Evolutionary conservation across 768 basidiomycete genomes (phyloP).

Genomic region (Amanita pallidorosea): DNA sequence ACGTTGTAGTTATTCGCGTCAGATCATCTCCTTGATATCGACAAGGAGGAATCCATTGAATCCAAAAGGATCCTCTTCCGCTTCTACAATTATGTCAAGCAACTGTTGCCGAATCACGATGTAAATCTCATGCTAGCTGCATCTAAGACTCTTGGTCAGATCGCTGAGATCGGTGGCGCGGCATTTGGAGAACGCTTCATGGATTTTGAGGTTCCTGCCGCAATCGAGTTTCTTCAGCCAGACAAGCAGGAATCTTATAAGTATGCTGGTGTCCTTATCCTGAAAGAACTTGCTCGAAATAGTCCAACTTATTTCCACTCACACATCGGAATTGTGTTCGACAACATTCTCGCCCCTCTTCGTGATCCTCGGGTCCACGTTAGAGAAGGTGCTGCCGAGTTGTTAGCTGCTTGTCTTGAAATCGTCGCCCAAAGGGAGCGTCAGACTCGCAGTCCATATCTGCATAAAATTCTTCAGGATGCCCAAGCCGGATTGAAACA

Average conservation of each 20-base stretch:
- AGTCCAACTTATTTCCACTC: slow-evolving; percentile 83
- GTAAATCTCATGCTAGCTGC: slow-evolving; percentile 91
- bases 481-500: slow-evolving; percentile 76
- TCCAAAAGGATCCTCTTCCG: slow-evolving; percentile 74
- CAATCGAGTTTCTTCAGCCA: slow-evolving; percentile 69
- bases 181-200: slow-evolving; percentile 85
- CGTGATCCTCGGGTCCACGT: slow-evolving; percentile 86
- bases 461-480: slow-evolving; percentile 79
- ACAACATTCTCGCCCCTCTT: slow-evolving; percentile 85
- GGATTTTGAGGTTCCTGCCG: slow-evolving; percentile 79
- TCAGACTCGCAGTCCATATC: slow-evolving; percentile 50
- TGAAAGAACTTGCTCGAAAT: slow-evolving; percentile 88
- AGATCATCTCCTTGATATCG: slow-evolving; percentile 70
- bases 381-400: slow-evolving; percentile 85
- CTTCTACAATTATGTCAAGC: slow-evolving; percentile 89
- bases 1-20: slow-evolving; percentile 7
- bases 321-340: slow-evolving; percentile 80
- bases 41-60: slow-evolving; percentile 73
- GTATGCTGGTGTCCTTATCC: slow-evolving; percentile 87
- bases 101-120: slow-evolving; percentile 84
- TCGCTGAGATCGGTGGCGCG: slow-evolving; percentile 73
- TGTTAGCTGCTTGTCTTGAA: slow-evolving; percentile 87
- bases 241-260: slow-evolving; percentile 78
- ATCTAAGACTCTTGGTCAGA: slow-evolving; percentile 84
- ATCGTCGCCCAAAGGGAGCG: slow-evolving; percentile 73